Evolutionary conservation across 768 basidiomycete species (phyloP), one percentile per base, ranked within the genome.

Genomic region (Chlorophyllum brunneum): DNA sequence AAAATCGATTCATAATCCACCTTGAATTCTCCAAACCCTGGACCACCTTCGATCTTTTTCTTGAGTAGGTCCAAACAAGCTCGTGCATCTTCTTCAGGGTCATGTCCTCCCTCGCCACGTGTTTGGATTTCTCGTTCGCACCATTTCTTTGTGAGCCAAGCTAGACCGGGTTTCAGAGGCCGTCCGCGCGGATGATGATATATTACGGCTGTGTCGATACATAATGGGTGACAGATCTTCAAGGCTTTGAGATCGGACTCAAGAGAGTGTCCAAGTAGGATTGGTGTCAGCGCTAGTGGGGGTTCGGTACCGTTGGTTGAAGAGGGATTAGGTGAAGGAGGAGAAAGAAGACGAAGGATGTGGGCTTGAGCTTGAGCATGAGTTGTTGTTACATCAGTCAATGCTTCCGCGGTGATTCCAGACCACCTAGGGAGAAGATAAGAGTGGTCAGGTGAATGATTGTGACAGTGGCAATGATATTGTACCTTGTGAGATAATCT

Each of bases 121-220:
- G 78, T 81, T 67, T 98, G 95, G 37, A 99, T 98, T 59, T 94
- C 90, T 45, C 88, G 80, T 9, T 80, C 81, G 51, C 92, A 86
- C 92, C 93, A 98, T 63, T 92, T 92, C 63, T 90, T 89, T 39
- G 92, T 91, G 39, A 99, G 81, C 93, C 93, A 98, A n/a, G 94
- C 94, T 5, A 99, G 78, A 1, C 91, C 92, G 0, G 95, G 92
- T 69, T 98, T 98, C 56, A 92, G 81, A 0, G 95, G 94, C 34
- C 92, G 81, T 1, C 95, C 94, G 16, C 92, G 85, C 0, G 95
- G 92, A 68, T 99, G 95, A 63, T 94, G 88, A 70, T 85, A 99
- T 8, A 87, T 65, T 4, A 99, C 63, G 0, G 93, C 89, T 1
- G 95, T 98, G 63, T 99, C 95, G 61, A 98, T 89, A 63, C 92